These are phyloP conservation scores for Grosmannia huntii DNA, from an alignment of 2,329 filamentous ascomycete species.

Conservation along the genomic window DNA sequence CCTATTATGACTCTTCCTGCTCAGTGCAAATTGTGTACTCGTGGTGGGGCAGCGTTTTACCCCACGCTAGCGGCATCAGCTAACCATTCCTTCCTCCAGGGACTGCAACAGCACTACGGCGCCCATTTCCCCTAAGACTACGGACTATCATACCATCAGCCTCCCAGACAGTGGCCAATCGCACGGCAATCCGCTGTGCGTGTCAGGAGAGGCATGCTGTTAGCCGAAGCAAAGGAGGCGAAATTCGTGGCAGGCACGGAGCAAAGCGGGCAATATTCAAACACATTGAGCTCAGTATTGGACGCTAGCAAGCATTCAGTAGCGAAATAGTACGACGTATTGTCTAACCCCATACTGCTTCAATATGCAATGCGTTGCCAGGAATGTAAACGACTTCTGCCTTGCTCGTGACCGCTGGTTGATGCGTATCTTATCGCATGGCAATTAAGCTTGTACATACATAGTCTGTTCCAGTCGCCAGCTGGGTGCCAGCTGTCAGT, in stretches of 20 bases:
- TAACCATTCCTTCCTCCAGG: background rate
- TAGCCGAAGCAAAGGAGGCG: background rate
- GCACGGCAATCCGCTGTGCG: background rate
- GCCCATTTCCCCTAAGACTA: background rate
- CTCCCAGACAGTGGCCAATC: background rate
- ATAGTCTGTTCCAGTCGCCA: background rate
- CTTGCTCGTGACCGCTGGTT: too few species aligned
- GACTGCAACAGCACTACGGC: background rate
- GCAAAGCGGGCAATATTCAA: background rate
- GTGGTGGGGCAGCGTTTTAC: background rate
- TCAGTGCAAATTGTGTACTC: background rate
- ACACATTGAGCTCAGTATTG: background rate
- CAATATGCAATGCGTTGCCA: too few species aligned
- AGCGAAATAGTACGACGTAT: too few species aligned
- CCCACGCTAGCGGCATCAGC: background rate
- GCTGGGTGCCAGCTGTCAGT: background rate
- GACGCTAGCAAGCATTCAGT: background rate
- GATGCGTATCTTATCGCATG: too few species aligned
- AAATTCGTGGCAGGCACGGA: background rate
- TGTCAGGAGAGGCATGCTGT: background rate
- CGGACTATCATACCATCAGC: background rate
- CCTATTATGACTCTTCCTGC: background rate
- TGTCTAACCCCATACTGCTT: too few species aligned
- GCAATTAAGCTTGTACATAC: too few species aligned
- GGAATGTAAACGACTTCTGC: too few species aligned